Base-by-base conservation (phyloP, 148 eudicot genomes). In the Talinum fruticosum region DNA sequence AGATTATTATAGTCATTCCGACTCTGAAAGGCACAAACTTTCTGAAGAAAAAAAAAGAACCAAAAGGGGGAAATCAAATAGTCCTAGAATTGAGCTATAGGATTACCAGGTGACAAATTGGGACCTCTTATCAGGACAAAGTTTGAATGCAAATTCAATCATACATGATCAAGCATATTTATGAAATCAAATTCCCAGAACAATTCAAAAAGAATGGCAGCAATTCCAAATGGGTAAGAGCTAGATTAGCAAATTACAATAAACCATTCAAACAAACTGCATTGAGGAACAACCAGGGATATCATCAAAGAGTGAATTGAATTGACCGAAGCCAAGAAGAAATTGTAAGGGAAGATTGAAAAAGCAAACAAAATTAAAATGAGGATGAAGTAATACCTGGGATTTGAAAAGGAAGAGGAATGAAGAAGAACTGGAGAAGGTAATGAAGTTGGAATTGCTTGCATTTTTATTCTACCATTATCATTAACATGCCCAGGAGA, bases 391-490 rank as follows among this genome's bases (percentile, higher is more conserved):
- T 64, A 49, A 64, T 62, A 80, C 78, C 82, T 74, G 53, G 70
- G 14, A 41, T 13, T 79, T 45, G 81, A 30, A 64, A 64, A 32
- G 28, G 78, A 54, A 15, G 45, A 41, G 38, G 59, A 75, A 51
- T 68, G 69, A 66, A 74, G 37, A 66, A 74, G 36, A 36, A 38
- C 8, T 10, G 74, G 44, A 53, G 74, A 38, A 24, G 73, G 38
- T 36, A 67, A 75, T 1, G 81, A 79, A 29, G 37, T 37, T 67
- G 21, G 30, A 80, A 49, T 80, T 57, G 57, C 30, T 54, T 54
- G 69, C 82, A 82, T 72, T 49, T 67, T 75, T 38, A 41, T 8
- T 41, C 16, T 24, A 41, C 28, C 0, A 38, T 38, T 4, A 70
- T 68, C 72, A 68, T 68, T 24, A 30, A 4, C 70, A 21, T 3